These are phyloP conservation scores for Desmodesmus armatus DNA, from an alignment of 139 green algal species.

Conservation along the genomic window DNA sequence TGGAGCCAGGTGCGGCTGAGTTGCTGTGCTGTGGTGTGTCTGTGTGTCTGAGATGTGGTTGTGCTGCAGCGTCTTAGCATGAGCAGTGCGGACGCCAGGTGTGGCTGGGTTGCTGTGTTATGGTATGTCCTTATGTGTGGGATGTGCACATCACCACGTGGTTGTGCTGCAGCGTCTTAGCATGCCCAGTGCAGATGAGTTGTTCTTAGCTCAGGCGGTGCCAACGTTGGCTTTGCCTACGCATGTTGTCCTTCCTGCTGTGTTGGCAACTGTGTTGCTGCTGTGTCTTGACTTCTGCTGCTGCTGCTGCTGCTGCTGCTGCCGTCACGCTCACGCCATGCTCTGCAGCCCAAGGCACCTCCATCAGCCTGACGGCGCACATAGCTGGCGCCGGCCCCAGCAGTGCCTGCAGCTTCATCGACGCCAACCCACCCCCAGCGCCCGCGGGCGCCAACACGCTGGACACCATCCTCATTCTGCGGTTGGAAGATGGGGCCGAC, in stretches of 20 bases:
- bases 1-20: slow-evolving; percentile 46
- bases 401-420: slow-evolving; percentile 28
- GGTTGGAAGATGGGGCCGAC: slow-evolving; percentile 73
- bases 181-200: no score
- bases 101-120: no score
- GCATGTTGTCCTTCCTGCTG: no score
- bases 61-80: background rate
- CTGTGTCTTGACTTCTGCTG: no score
- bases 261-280: no score
- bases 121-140: background rate
- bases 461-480: slow-evolving; percentile 78
- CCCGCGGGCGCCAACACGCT: slow-evolving; percentile 34
- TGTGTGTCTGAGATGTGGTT: background rate
- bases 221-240: no score
- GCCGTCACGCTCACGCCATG: background rate
- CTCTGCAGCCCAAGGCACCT: background rate
- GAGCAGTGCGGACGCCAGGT: no score
- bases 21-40: no score
- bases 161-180: background rate
- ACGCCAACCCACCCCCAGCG: background rate
- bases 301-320: background rate
- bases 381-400: slow-evolving; percentile 43
- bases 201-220: no score
- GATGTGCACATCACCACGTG: no score
- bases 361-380: slow-evolving; percentile 41